Base-by-base conservation (phyloP, 2,329 filamentous ascomycete species). In the Erysiphe neolycopersici region DNA sequence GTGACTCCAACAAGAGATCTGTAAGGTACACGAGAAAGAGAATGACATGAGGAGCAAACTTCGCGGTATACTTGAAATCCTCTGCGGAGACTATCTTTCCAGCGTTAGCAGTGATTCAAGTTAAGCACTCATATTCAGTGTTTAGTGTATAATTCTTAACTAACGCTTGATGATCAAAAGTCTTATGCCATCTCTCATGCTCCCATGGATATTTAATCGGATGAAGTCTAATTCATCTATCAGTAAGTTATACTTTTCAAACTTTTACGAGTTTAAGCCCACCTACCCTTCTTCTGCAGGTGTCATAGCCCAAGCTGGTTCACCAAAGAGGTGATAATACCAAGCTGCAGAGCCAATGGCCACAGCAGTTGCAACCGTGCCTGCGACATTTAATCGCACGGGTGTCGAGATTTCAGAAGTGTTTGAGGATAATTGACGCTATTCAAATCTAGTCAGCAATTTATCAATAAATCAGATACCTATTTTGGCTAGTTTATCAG, bases 31-130 rank as follows among this genome's bases (percentile, higher is more conserved):
- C 89, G 82, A 64, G 69, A 77, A 50, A 98, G 77, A 50, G 89
- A 98, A 71, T 98, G 89, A 74, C 89, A 98, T 56, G 83, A 83
- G 49, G 85, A 76, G 72, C 89, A 98, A 58, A 98, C 89, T 67
- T 98, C 89, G 55, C 79, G 83, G 72, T 98, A 98, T 60, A 98
- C 89, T 67, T 93, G 85, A 76, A 95, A 98, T 65, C 89, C 89
- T 68, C 89, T 85, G 63, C 89, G 89, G 53, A 98, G 84, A 57
- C 85, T 93, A 51, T 51, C 50, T 49, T 47, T 45, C 51, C 46
- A 54, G 37, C 51, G 46, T 49, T 46, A 44, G 51, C 43, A 45
- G 46, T 46, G 47, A 38, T 49, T 47, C 43, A 16, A 33, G 10
- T n/a, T 12, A 26, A 8, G 12, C 13, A 33, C 18, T 19, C 5